Base-by-base conservation (phyloP, 345 rosid genomes). In the Trapa incisa region DNA sequence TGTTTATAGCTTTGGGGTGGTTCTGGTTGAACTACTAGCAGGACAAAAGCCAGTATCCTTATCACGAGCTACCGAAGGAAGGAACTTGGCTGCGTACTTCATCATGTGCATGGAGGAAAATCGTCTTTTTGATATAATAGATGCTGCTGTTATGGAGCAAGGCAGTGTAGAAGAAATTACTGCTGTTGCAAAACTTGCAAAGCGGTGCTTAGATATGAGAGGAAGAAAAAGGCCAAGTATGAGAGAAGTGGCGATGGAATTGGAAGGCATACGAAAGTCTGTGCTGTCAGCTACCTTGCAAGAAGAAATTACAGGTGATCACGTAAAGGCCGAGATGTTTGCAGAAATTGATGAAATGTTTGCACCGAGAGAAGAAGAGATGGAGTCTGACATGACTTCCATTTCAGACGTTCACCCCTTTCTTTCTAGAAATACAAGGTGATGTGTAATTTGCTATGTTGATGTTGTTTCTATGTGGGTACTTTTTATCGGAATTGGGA, bases 211-310 rank as follows among this genome's bases (percentile, higher is more conserved):
- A 29, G 41, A 64, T 36, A n/a, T 64, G 35, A 64, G 41, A 64
- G 67, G 67, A 15, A 64, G 67, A 50, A 64, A 64, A 64, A 37
- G 67, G 14, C 67, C 67, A 14, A 54, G 33, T 2, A 54, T 54
- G 60, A 54, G 22, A 54, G 60, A 54, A 54, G 60, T 54, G 22
- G 35, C 2, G 35, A 22, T 54, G 60, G 33, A 54, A 22, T 54
- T 54, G 60, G 60, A 54, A 22, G 60, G 60, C 7, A 54, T 54
- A 22, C n/a, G 35, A 22, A 54, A 54, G 22, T 29, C 56, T n/a
- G n/a, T n/a, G n/a, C n/a, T n/a, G n/a, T n/a, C n/a, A n/a, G n/a
- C n/a, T n/a, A n/a, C n/a, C n/a, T n/a, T n/a, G n/a, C n/a, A n/a
- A n/a, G n/a, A n/a, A n/a, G n/a, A n/a, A n/a, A n/a, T n/a, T n/a